These are phyloP conservation scores for Penicillium mononematosum DNA, from an alignment of 495 filamentous ascomycete species.

Conservation along the genomic window DNA sequence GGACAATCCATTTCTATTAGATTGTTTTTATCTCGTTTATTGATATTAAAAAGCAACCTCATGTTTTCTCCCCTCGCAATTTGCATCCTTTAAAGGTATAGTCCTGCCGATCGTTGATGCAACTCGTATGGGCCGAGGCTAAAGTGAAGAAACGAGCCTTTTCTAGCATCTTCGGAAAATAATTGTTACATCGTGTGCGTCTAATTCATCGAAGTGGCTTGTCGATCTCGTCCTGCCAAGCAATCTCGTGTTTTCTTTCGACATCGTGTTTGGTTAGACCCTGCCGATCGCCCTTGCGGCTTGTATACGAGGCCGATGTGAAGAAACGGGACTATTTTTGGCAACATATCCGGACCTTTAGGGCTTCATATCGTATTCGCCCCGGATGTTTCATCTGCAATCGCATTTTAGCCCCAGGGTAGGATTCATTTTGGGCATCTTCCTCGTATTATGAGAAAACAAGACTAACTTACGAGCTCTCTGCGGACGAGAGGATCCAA, in stretches of 20 bases:
- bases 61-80: too few species aligned
- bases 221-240: constrained; percentile 7
- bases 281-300: constrained; percentile 14
- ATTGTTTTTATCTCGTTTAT: too few species aligned
- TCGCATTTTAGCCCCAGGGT: constrained; percentile 9
- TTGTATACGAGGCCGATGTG: neutral
- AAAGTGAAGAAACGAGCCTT: too few species aligned
- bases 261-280: constrained; percentile 1
- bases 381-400: neutral
- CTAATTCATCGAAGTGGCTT: too few species aligned
- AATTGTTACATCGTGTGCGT: too few species aligned
- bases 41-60: too few species aligned
- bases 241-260: constrained; percentile 13
- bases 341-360: neutral
- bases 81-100: too few species aligned
- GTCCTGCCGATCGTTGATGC: too few species aligned
- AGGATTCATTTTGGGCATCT: constrained; percentile 10
- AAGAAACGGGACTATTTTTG: constrained; percentile 17
- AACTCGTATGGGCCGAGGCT: too few species aligned
- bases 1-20: too few species aligned
- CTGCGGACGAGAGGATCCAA: constrained; percentile 4
- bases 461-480: constrained; percentile 1
- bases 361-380: constrained; percentile 12
- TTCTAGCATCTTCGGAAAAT: too few species aligned
- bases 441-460: constrained; percentile 14